Percentiles rank a stretch among this genome's conserved stretches.
phyloP scores from a whole-genome alignment of 2,329 filamentous ascomycete genomes.

The Magnaporthales sp. region DNA sequence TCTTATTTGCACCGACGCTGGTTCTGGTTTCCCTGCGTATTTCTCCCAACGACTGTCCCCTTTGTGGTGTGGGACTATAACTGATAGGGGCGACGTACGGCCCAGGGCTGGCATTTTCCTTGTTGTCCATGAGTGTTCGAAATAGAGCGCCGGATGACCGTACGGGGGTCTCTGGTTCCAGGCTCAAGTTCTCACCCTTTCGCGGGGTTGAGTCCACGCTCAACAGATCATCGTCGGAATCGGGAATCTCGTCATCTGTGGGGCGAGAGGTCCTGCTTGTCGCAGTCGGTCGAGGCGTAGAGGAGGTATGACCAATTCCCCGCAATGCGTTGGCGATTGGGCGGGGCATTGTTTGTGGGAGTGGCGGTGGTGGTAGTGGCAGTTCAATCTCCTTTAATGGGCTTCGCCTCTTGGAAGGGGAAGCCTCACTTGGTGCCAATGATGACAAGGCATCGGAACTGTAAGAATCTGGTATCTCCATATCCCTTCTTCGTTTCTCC shows the following conservation, averaged over 20 bases:
- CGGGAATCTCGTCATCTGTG: conserved; percentile 31
- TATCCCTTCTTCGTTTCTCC: conserved; percentile 13
- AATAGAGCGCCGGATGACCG: neutral
- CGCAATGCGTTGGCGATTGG: neutral
- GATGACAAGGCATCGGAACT: conserved; percentile 20
- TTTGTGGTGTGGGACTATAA: neutral
- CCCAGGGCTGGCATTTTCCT: neutral
- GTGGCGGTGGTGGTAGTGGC: neutral
- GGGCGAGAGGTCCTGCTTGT: neutral
- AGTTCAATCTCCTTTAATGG: conserved; percentile 11
- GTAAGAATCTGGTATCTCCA: conserved; percentile 38
- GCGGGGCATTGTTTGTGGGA: neutral
- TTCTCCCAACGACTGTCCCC: neutral
- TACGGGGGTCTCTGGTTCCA: conserved; percentile 1
- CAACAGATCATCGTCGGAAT: conserved; percentile 37
- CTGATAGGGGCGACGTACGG: neutral
- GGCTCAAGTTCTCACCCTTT: conserved; percentile 12
- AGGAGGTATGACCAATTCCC: neutral
- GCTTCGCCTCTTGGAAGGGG: conserved; percentile 3
- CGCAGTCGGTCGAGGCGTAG: neutral
- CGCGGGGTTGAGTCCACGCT: conserved; percentile 16
- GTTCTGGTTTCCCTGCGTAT: neutral
- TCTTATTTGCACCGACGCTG: neutral
- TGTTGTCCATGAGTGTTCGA: neutral
- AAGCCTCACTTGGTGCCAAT: neutral